Evolutionary conservation across 2,329 filamentous ascomycete species (phyloP).

Genomic region (Mollisia scopiformis): DNA sequence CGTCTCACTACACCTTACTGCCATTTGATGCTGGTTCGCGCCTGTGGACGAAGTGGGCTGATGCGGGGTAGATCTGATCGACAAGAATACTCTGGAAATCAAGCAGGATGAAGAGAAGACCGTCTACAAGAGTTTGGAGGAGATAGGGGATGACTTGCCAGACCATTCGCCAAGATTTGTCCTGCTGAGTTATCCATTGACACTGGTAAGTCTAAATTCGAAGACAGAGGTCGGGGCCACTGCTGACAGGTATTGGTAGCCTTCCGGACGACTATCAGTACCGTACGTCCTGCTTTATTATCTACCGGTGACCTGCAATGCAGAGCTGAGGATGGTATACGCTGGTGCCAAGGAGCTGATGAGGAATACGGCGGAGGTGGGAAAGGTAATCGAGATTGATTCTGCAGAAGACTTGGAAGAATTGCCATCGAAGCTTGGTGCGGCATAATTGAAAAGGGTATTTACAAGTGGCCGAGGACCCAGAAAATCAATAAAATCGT

Average conservation of each 20-base stretch:
- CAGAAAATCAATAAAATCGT: too few relatives aligned
- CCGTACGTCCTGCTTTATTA: slow-evolving; percentile 97
- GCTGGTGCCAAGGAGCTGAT: slow-evolving; percentile 95
- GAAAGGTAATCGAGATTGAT: slow-evolving; percentile 82
- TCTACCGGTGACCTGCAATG: slow-evolving; percentile 88
- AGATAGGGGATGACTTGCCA: slow-evolving; percentile 85
- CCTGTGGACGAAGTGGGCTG: slow-evolving; percentile 4
- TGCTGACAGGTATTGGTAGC: slow-evolving; percentile 49
- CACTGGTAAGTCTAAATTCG: slow-evolving; percentile 61
- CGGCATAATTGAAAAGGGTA: slow-evolving; percentile 8
- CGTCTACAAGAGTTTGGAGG: slow-evolving; percentile 79
- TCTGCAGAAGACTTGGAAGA: slow-evolving; percentile 79
- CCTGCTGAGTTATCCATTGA: slow-evolving; percentile 88
- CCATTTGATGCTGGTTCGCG: background rate
- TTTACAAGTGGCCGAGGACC: too few relatives aligned
- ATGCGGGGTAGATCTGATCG: slow-evolving; percentile 73
- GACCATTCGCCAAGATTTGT: slow-evolving; percentile 91
- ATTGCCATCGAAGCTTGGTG: slow-evolving; percentile 69
- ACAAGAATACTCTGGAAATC: slow-evolving; percentile 89
- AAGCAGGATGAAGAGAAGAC: slow-evolving; percentile 75
- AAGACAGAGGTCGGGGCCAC: background rate
- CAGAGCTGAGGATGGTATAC: slow-evolving; percentile 88
- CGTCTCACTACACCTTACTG: slow-evolving; percentile 32
- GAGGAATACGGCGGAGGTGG: slow-evolving; percentile 90
- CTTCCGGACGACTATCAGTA: slow-evolving; percentile 81